These are phyloP conservation scores for Zostera marina DNA, from an alignment of 116 monocot species.

Conservation along the genomic window DNA sequence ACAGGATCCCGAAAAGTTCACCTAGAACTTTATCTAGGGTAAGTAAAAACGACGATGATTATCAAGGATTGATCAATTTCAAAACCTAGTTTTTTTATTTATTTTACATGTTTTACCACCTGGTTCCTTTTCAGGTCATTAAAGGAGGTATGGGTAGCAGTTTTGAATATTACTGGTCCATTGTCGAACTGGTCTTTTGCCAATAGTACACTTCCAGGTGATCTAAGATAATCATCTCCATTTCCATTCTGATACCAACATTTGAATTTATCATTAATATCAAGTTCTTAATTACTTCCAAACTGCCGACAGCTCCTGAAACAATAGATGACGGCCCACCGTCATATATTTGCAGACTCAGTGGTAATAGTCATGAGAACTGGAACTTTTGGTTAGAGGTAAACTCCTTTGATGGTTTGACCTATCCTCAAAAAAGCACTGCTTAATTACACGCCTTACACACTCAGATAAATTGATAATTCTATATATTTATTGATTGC, in stretches of 20 bases:
- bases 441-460: too few relatives aligned
- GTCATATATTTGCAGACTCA: conserved; percentile 74
- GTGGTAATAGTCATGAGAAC: conserved; percentile 52
- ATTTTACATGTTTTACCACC: not conserved
- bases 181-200: conserved; percentile 92
- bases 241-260: too few relatives aligned
- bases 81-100: not conserved
- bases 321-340: conserved; percentile 57
- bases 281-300: too few relatives aligned
- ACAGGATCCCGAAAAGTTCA: conserved; percentile 39
- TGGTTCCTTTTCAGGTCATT: conserved; percentile 33
- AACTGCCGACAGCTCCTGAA: conserved; percentile 36
- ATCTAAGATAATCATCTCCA: not conserved
- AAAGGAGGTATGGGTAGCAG: conserved; percentile 65
- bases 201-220: conserved; percentile 63
- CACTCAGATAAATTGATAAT: not conserved
- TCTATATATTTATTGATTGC: not conserved
- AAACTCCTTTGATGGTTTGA: not conserved
- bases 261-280: too few relatives aligned
- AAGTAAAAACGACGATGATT: not conserved
- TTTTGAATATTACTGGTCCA: conserved; percentile 86
- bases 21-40: conserved; percentile 73
- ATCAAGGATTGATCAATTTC: too few relatives aligned
- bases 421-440: not conserved
- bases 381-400: conserved; percentile 98